A percentile compares a stretch with the other conserved stretches of the same genome.
phyloP scores from a whole-genome alignment of 139 green algal species.

The Zygnema cylindricum region DNA sequence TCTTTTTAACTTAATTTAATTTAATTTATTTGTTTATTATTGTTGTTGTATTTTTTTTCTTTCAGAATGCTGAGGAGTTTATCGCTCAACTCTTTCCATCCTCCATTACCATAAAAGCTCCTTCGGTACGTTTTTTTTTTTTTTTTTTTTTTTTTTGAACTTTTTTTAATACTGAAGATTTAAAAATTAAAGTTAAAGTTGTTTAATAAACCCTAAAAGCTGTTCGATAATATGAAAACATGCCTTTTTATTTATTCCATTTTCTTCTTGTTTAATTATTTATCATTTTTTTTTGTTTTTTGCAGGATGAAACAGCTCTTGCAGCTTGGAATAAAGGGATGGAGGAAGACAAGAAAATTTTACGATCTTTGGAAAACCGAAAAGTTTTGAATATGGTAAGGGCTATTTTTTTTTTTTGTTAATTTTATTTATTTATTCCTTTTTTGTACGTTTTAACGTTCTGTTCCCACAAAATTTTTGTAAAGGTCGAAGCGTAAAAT shows the following conservation, averaged over 20 bases:
- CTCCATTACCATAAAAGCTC: background rate
- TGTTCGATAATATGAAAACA: background rate
- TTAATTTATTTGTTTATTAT: background rate
- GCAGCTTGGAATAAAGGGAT: background rate
- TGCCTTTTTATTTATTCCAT: background rate
- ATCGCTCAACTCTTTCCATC: background rate
- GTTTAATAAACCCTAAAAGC: background rate
- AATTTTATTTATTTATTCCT: background rate
- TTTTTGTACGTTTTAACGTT: background rate
- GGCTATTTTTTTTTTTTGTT: background rate
- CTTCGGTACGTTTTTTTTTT: background rate
- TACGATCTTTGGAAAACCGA: background rate
- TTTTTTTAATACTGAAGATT: background rate
- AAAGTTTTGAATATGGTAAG: conserved; percentile 6
- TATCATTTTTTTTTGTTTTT: background rate
- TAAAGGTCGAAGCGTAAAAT: no score
- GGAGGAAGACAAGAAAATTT: background rate
- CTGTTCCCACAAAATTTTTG: no score
- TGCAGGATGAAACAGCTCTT: conserved; percentile 6
- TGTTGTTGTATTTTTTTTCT: no score
- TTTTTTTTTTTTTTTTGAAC: background rate
- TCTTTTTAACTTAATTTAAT: background rate
- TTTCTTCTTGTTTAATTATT: background rate
- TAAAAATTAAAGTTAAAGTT: background rate
- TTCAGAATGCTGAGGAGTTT: background rate